These are phyloP conservation scores for Russula virescens DNA, from an alignment of 768 basidiomycete species.

Conservation along the genomic window DNA sequence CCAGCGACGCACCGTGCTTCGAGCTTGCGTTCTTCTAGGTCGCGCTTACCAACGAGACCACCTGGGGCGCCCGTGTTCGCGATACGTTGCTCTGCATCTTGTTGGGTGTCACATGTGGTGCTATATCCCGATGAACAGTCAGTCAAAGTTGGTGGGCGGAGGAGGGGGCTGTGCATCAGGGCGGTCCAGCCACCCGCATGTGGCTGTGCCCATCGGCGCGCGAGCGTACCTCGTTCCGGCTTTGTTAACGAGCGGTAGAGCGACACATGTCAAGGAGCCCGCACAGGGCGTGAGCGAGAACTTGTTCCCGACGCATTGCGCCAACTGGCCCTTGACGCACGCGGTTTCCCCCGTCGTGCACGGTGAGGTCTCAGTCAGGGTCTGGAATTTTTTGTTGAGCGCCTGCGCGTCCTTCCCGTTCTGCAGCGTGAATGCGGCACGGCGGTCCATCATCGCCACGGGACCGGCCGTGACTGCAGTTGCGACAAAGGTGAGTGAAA, in stretches of 20 bases:
- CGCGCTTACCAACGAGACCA: slow-evolving; percentile 26
- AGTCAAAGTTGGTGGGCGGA: not conserved
- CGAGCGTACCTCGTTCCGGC: slow-evolving; percentile 29
- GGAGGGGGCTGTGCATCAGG: too few relatives aligned
- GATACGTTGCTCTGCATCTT: slow-evolving; percentile 27
- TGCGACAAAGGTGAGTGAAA: slow-evolving; percentile 4
- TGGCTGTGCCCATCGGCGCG: too few relatives aligned
- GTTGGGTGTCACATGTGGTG: slow-evolving; percentile 28
- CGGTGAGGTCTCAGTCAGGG: slow-evolving; percentile 28
- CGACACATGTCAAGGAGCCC: slow-evolving; percentile 23
- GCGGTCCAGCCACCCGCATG: too few relatives aligned
- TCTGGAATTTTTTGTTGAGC: slow-evolving; percentile 25
- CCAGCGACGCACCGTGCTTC: not conserved
- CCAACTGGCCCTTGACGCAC: slow-evolving; percentile 21
- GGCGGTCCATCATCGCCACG: slow-evolving; percentile 8
- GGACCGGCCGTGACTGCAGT: slow-evolving; percentile 13
- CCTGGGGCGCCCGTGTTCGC: slow-evolving; percentile 27
- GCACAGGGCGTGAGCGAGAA: slow-evolving; percentile 23
- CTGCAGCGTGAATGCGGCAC: slow-evolving; percentile 21
- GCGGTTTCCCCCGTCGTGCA: slow-evolving; percentile 33
- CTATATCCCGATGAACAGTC: slow-evolving; percentile 8
- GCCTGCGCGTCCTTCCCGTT: slow-evolving; percentile 29
- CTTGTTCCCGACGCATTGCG: slow-evolving; percentile 25
- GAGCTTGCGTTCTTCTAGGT: not conserved
- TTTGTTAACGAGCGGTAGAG: slow-evolving; percentile 31